Conservation (phyloP, 192 early-diverging fungal genomes). For the Coemansia sp. region DNA sequence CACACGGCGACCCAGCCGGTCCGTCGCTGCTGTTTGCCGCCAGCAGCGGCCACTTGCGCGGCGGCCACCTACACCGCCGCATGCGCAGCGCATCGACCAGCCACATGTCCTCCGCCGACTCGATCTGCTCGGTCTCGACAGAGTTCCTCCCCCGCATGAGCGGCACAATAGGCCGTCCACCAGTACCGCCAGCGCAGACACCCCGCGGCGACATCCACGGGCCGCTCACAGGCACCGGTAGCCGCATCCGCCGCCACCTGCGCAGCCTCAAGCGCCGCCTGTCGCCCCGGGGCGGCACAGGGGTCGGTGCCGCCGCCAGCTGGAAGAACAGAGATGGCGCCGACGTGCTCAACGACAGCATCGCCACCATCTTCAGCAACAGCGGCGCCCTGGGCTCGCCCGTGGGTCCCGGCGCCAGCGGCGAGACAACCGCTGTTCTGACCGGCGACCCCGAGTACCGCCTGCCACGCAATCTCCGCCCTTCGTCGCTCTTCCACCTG, state of each 20-base stretch:
- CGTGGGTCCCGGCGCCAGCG: too few species aligned
- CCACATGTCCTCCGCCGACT: slow-evolving; percentile 18
- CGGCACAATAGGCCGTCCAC: neutral
- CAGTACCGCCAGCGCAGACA: neutral
- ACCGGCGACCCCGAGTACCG: slow-evolving; percentile 5
- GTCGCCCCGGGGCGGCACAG: neutral
- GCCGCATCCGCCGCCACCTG: neutral
- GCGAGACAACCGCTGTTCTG: neutral
- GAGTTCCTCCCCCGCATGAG: slow-evolving; percentile 21
- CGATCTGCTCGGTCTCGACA: slow-evolving; percentile 38
- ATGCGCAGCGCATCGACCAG: slow-evolving; percentile 1
- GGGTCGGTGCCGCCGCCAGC: neutral
- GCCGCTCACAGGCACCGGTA: neutral
- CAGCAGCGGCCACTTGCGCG: neutral
- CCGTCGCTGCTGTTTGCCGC: neutral
- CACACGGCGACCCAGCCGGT: neutral
- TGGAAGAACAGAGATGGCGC: too few species aligned
- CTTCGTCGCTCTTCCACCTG: slow-evolving; percentile 46
- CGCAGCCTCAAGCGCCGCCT: slow-evolving; percentile 7
- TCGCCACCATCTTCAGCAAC: neutral
- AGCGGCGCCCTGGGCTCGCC: neutral
- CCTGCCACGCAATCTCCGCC: slow-evolving; percentile 35
- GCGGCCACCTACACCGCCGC: neutral
- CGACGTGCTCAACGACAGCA: neutral
- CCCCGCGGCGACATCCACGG: neutral